Conservation (phyloP, 1,284 basidiomycete species). For the Quambalaria eucalypti region DNA sequence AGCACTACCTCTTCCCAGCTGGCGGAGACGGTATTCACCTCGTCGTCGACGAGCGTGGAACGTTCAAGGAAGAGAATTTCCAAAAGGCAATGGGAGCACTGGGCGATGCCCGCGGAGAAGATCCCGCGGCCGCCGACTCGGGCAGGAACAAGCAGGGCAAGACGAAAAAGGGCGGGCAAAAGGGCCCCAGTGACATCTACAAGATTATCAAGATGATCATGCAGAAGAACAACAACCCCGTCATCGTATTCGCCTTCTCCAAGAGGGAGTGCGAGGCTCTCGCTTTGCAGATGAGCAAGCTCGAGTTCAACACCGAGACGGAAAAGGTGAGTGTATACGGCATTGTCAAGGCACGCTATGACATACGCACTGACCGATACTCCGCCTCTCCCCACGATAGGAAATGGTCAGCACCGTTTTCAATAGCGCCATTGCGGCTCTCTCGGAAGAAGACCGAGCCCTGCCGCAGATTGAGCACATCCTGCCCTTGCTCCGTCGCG, state of each 20-base stretch:
- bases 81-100: slow-evolving; percentile 93
- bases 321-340: slow-evolving; percentile 57
- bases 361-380: neutral
- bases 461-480: slow-evolving; percentile 92
- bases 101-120: slow-evolving; percentile 68
- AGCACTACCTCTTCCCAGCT: slow-evolving; percentile 95
- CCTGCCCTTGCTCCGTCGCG: slow-evolving; percentile 83
- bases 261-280: slow-evolving; percentile 94
- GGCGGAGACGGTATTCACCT: slow-evolving; percentile 95
- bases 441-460: slow-evolving; percentile 76
- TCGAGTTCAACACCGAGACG: slow-evolving; percentile 89
- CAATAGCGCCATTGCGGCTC: slow-evolving; percentile 82
- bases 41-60: slow-evolving; percentile 93
- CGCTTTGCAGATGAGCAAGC: slow-evolving; percentile 82
- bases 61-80: slow-evolving; percentile 95
- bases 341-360: neutral
- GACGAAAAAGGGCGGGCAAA: slow-evolving; percentile 85
- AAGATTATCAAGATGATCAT: slow-evolving; percentile 99
- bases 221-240: slow-evolving; percentile 94
- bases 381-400: neutral
- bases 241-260: slow-evolving; percentile 97
- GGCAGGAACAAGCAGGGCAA: slow-evolving; percentile 56
- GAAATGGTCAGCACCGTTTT: slow-evolving; percentile 78
- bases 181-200: slow-evolving; percentile 93
- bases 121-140: slow-evolving; percentile 71